Evolutionary conservation across 2,329 filamentous ascomycete genomes (phyloP).

Genomic region (Colletotrichum zoysiae): DNA sequence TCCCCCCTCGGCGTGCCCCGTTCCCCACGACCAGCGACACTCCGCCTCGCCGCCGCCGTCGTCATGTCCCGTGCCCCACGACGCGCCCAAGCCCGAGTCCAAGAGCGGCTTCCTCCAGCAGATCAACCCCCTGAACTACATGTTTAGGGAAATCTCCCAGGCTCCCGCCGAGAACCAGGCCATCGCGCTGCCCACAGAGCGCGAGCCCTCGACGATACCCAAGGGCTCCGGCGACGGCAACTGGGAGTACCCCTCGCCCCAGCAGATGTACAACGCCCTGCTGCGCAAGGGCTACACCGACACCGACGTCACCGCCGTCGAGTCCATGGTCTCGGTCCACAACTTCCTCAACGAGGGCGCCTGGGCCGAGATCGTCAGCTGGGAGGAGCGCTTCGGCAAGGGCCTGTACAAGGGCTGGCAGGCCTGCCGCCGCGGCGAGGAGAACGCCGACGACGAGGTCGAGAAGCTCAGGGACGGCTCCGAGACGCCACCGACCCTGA

Average conservation of each 20-base stretch:
- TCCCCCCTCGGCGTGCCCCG: slow-evolving; percentile 49
- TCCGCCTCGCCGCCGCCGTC: slow-evolving; percentile 49
- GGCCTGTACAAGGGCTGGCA: slow-evolving; percentile 81
- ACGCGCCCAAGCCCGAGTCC: slow-evolving; percentile 49
- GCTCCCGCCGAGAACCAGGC: slow-evolving; percentile 79
- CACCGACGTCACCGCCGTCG: slow-evolving; percentile 91
- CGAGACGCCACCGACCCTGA: slow-evolving; percentile 75
- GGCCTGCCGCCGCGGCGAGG: slow-evolving; percentile 80
- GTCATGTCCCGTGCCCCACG: slow-evolving; percentile 62
- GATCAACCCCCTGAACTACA: slow-evolving; percentile 87
- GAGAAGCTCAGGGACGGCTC: slow-evolving; percentile 66
- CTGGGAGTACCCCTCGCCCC: slow-evolving; percentile 98
- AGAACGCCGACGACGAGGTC: slow-evolving; percentile 63
- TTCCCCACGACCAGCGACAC: slow-evolving; percentile 46
- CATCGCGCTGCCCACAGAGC: slow-evolving; percentile 79
- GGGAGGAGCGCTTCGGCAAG: slow-evolving; percentile 87
- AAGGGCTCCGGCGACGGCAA: slow-evolving; percentile 81
- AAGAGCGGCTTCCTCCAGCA: slow-evolving; percentile 67
- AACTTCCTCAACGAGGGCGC: slow-evolving; percentile 99
- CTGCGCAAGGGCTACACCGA: slow-evolving; percentile 95
- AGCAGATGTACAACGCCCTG: slow-evolving; percentile 99
- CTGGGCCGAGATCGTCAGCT: slow-evolving; percentile 93
- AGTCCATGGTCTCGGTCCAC: slow-evolving; percentile 97
- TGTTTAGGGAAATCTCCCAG: slow-evolving; percentile 91
- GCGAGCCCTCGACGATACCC: slow-evolving; percentile 92